A percentile compares a stretch with the other conserved stretches of the same genome.
These are phyloP conservation scores for Maudiozyma bulderi DNA, from an alignment of 805 yeast species.

Conservation along the genomic window DNA sequence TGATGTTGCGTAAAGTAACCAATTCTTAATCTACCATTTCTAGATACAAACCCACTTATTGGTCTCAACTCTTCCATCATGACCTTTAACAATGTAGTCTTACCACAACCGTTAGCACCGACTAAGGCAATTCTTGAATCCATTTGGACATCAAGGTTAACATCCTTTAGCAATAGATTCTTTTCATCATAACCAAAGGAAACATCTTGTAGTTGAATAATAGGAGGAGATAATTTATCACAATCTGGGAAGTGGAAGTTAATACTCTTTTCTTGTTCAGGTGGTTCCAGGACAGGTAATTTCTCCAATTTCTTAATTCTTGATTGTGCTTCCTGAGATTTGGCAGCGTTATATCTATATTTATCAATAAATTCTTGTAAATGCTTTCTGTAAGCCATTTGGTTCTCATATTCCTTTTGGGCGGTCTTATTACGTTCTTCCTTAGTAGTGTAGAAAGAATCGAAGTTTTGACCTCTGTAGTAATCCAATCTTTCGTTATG, in stretches of 20 bases:
- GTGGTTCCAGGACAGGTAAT: slow-evolving; percentile 84
- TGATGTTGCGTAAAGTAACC: slow-evolving; percentile 99
- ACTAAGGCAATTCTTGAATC: slow-evolving; percentile 92
- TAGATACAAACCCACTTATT: slow-evolving; percentile 63
- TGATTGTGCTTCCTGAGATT: slow-evolving; percentile 94
- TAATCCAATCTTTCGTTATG: slow-evolving; percentile 95
- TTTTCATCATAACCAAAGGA: slow-evolving; percentile 71
- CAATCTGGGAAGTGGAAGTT: slow-evolving; percentile 93
- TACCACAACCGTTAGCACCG: slow-evolving; percentile 99
- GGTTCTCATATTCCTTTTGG: slow-evolving; percentile 91
- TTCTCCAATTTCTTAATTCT: slow-evolving; percentile 95
- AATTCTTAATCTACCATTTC: slow-evolving; percentile 78
- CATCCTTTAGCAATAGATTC: slow-evolving; percentile 58
- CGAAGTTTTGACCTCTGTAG: slow-evolving; percentile 89
- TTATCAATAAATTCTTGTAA: slow-evolving; percentile 92
- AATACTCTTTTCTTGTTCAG: slow-evolving; percentile 80
- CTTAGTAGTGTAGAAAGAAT: slow-evolving; percentile 81
- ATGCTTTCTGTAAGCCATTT: slow-evolving; percentile 91
- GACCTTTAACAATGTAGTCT: slow-evolving; percentile 83
- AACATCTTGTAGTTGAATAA: slow-evolving; percentile 78
- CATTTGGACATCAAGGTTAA: slow-evolving; percentile 84
- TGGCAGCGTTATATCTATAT: slow-evolving; percentile 95
- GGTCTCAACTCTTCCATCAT: slow-evolving; percentile 74
- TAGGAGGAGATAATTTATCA: slow-evolving; percentile 86
- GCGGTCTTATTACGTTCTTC: slow-evolving; percentile 94